Percentiles rank a stretch among this genome's conserved stretches.
Conservation (phyloP, 495 filamentous ascomycete species). For the Aspergillus asperescens region DNA sequence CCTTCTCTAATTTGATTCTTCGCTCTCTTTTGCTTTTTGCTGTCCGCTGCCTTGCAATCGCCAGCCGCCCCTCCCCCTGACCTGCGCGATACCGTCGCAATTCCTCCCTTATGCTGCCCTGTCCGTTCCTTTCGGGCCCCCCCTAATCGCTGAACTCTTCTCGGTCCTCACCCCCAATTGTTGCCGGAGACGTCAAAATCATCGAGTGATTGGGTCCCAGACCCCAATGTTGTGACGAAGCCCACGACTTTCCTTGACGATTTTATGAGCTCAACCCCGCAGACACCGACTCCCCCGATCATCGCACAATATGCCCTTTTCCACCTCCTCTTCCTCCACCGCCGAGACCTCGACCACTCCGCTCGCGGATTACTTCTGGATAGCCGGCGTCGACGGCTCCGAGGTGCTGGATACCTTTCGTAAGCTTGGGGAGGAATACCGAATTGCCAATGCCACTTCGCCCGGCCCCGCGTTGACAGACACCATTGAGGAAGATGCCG, state of each 20-base stretch:
- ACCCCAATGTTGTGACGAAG: slow-evolving; percentile 35
- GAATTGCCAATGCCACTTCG: slow-evolving; percentile 36
- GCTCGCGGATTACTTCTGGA: slow-evolving; percentile 98
- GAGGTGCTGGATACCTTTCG: slow-evolving; percentile 46
- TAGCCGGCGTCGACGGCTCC: slow-evolving; percentile 78
- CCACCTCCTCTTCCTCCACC: slow-evolving; percentile 25
- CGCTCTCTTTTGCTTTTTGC: slow-evolving; percentile 7
- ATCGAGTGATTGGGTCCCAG: slow-evolving; percentile 11
- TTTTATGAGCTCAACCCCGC: slow-evolving; percentile 26
- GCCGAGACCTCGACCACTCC: slow-evolving; percentile 58
- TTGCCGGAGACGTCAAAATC: slow-evolving; percentile 18
- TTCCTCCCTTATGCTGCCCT: slow-evolving; percentile 18
- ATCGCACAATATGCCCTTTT: slow-evolving; percentile 24
- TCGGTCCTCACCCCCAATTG: slow-evolving; percentile 11
- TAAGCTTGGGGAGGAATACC: slow-evolving; percentile 50
- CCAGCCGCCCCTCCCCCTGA: neutral
- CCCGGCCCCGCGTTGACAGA: slow-evolving; percentile 58
- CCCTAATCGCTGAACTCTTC: slow-evolving; percentile 18
- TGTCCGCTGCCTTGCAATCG: slow-evolving; percentile 6
- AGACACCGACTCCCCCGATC: slow-evolving; percentile 10
- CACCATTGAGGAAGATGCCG: slow-evolving; percentile 78
- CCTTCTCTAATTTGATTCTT: slow-evolving; percentile 2
- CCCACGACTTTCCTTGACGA: slow-evolving; percentile 19
- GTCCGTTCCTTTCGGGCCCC: slow-evolving; percentile 12
- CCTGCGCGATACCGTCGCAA: slow-evolving; percentile 22